Conservation (phyloP, 2,329 filamentous ascomycete genomes). For the Colletotrichum nymphaeae region DNA sequence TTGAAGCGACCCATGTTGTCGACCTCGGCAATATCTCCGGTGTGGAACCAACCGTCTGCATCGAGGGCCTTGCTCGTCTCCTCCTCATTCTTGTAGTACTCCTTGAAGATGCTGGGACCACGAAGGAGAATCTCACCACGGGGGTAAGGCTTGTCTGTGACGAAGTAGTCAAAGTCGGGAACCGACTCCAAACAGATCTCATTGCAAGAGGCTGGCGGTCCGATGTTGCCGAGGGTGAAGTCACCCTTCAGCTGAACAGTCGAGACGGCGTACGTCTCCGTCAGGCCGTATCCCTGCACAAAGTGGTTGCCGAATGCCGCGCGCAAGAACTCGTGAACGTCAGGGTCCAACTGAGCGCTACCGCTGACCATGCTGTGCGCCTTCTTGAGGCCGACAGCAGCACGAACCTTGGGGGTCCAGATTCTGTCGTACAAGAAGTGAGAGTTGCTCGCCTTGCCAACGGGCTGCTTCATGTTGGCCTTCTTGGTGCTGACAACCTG, state of each 20-base stretch:
- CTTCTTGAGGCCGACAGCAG: constrained; percentile 84
- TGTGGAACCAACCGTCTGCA: constrained; percentile 95
- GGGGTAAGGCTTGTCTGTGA: constrained; percentile 87
- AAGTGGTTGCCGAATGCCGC: constrained; percentile 84
- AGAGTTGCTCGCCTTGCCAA: constrained; percentile 80
- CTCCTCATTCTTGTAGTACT: constrained; percentile 90
- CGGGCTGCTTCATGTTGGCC: constrained; percentile 78
- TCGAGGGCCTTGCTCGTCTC: constrained; percentile 88
- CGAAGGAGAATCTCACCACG: constrained; percentile 90
- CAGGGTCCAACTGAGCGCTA: constrained; percentile 89
- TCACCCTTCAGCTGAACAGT: constrained; percentile 78
- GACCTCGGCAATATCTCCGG: constrained; percentile 89
- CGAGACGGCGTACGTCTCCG: constrained; percentile 87
- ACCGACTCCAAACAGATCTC: constrained; percentile 89
- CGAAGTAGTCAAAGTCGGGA: constrained; percentile 93
- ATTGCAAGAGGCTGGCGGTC: constrained; percentile 72
- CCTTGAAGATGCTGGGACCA: constrained; percentile 82
- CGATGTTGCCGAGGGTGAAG: constrained; percentile 83
- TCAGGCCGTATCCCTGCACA: constrained; percentile 91
- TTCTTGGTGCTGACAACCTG: constrained; percentile 85
- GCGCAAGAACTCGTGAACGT: constrained; percentile 88
- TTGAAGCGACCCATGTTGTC: constrained; percentile 88
- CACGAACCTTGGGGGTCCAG: constrained; percentile 88
- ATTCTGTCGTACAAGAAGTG: constrained; percentile 86
- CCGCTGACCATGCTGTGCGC: constrained; percentile 83